Conservation (phyloP, 441 rosid genomes). For the Adansonia rubrostipa region DNA sequence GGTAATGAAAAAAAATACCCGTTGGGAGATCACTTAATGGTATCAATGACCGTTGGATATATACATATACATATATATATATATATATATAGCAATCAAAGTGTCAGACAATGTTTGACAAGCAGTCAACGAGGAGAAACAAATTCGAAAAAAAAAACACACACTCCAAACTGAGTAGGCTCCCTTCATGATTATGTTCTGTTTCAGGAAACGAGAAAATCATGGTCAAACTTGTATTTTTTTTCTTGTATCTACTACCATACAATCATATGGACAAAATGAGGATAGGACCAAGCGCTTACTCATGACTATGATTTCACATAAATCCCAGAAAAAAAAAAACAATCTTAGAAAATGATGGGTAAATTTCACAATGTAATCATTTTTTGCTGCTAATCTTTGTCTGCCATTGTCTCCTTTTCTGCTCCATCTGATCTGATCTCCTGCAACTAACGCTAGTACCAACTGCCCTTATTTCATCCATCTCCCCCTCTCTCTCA, state of each 20-base stretch:
- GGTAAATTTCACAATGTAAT: not conserved
- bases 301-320: not conserved
- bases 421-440: not conserved
- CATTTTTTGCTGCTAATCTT: not conserved
- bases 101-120: slow-evolving; percentile 14
- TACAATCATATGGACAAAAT: not conserved
- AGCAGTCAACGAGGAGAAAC: slow-evolving; percentile 1
- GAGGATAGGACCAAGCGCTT: too few species aligned
- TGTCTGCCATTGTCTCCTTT: not conserved
- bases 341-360: not conserved
- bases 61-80: too few species aligned
- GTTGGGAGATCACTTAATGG: not conserved
- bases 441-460: too few species aligned
- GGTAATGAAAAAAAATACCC: not conserved
- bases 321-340: not conserved
- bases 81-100: not conserved
- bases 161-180: not conserved
- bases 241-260: not conserved
- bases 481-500: not conserved
- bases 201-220: not conserved
- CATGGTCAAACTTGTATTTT: not conserved
- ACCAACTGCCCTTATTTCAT: not conserved
- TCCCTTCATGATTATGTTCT: slow-evolving; percentile 6
- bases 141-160: not conserved
- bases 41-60: not conserved